A percentile compares a stretch with the other conserved stretches of the same genome.
These are phyloP conservation scores for Filobasidium wieringae DNA, from an alignment of 768 basidiomycete genomes.

Conservation along the genomic window DNA sequence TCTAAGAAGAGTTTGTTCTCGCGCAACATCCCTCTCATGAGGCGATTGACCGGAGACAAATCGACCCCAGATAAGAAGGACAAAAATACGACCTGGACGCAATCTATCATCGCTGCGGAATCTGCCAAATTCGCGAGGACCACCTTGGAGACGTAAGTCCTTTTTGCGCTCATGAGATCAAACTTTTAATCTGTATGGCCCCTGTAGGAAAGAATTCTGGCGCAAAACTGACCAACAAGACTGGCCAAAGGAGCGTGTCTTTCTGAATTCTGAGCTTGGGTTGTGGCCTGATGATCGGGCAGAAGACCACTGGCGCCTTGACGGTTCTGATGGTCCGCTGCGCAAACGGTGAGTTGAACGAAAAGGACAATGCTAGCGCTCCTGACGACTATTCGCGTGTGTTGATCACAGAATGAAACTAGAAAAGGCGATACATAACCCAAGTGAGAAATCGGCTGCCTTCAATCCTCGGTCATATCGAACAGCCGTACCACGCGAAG, in stretches of 20 bases:
- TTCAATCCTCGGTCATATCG: conserved; percentile 36
- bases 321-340: conserved; percentile 84
- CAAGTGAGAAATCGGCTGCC: conserved; percentile 45
- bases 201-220: conserved; percentile 58
- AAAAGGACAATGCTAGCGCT: conserved; percentile 5
- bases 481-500: conserved; percentile 30
- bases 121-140: conserved; percentile 24
- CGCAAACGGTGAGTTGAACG: conserved; percentile 56
- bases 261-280: conserved; percentile 63
- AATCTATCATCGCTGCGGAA: conserved; percentile 12
- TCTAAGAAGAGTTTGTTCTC: conserved; percentile 2
- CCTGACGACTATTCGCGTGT: too few relatives aligned
- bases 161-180: not conserved
- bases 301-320: conserved; percentile 58
- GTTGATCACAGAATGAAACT: conserved; percentile 55
- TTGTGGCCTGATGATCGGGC: conserved; percentile 57
- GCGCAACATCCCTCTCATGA: conserved; percentile 21
- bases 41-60: conserved; percentile 32
- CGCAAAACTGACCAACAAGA: conserved; percentile 46
- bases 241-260: conserved; percentile 46
- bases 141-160: conserved; percentile 29
- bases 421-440: conserved; percentile 46
- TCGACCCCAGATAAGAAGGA: conserved; percentile 35
- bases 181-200: conserved; percentile 6
- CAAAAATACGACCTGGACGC: conserved; percentile 36